phyloP scores from a whole-genome alignment of 1,139 yeast genomes.

The Scheffersomyces parashehatae region DNA sequence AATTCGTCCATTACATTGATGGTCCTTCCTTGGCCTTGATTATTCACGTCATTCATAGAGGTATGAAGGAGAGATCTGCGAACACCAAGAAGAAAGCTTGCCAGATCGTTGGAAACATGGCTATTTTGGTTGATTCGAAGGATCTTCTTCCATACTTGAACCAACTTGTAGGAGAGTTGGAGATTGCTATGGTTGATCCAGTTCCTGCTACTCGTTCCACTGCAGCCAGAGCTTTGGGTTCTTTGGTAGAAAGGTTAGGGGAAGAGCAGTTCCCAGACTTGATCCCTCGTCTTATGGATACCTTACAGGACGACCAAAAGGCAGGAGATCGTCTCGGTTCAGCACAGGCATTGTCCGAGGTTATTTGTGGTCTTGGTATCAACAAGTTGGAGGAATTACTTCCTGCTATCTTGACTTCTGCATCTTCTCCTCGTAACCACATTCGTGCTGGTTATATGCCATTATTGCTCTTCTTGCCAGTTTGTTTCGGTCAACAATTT shows the following conservation, averaged over 20 bases:
- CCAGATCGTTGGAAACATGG: conserved; percentile 98
- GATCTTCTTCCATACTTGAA: conserved; percentile 85
- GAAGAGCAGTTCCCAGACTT: conserved; percentile 94
- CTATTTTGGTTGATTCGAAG: conserved; percentile 85
- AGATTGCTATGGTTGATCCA: conserved; percentile 96
- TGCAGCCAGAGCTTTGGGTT: conserved; percentile 96
- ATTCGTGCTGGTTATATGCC: conserved; percentile 95
- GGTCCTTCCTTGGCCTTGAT: conserved; percentile 96
- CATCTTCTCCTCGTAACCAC: conserved; percentile 63
- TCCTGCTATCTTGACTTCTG: conserved; percentile 76
- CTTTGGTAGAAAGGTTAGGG: conserved; percentile 92
- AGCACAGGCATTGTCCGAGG: conserved; percentile 96
- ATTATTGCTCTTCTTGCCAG: conserved; percentile 82
- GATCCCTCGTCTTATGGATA: conserved; percentile 75
- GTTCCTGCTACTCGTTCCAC: conserved; percentile 97
- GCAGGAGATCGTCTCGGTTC: conserved; percentile 95
- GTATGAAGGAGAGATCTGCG: conserved; percentile 92
- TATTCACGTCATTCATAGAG: conserved; percentile 92
- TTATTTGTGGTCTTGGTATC: conserved; percentile 86
- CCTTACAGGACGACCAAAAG: conserved; percentile 76
- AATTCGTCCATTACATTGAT: conserved; percentile 95
- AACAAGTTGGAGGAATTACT: conserved; percentile 83
- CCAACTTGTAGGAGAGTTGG: conserved; percentile 76
- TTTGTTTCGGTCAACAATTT: conserved; percentile 90
- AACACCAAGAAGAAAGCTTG: conserved; percentile 90